Conservation (phyloP, 2,329 filamentous ascomycete species). For the Aspergillus hiratsukae region DNA sequence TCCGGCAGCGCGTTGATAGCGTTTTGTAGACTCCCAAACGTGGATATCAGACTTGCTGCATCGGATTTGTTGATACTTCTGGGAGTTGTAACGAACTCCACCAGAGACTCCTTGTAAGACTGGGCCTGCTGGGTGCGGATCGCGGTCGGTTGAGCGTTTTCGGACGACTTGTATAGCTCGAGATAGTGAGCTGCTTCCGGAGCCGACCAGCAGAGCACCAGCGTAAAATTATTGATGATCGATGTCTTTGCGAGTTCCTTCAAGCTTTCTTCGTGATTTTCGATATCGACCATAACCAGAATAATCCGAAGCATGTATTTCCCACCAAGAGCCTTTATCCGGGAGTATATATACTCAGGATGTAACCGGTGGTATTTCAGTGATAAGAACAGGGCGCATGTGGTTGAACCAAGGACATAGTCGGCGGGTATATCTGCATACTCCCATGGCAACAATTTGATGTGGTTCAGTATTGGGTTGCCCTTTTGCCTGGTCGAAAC, state of each 20-base stretch:
- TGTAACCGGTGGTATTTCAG: slow-evolving; percentile 97
- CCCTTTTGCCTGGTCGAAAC: slow-evolving; percentile 92
- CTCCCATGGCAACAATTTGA: slow-evolving; percentile 85
- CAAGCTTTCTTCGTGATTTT: slow-evolving; percentile 84
- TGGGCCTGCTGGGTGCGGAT: slow-evolving; percentile 83
- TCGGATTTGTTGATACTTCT: slow-evolving; percentile 92
- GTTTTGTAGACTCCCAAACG: slow-evolving; percentile 82
- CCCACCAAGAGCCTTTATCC: slow-evolving; percentile 77
- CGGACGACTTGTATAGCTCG: slow-evolving; percentile 91
- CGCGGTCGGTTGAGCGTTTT: slow-evolving; percentile 74
- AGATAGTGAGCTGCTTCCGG: slow-evolving; percentile 91
- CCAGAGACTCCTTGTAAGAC: slow-evolving; percentile 77
- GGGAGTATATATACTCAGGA: slow-evolving; percentile 94
- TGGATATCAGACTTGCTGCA: slow-evolving; percentile 81
- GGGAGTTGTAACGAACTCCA: slow-evolving; percentile 89
- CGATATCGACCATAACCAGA: slow-evolving; percentile 89
- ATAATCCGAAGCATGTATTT: slow-evolving; percentile 84
- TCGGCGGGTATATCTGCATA: slow-evolving; percentile 96
- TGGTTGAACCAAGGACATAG: slow-evolving; percentile 81
- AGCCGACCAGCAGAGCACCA: slow-evolving; percentile 91
- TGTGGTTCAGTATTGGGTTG: slow-evolving; percentile 81
- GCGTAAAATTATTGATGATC: slow-evolving; percentile 83
- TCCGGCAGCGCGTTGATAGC: slow-evolving; percentile 86
- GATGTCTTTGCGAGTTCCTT: slow-evolving; percentile 91
- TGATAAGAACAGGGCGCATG: slow-evolving; percentile 86